A percentile compares a stretch with the other conserved stretches of the same genome.
These are phyloP conservation scores for Nicotiana tomentosiformis DNA, from an alignment of 257 asterid genomes.

Conservation along the genomic window DNA sequence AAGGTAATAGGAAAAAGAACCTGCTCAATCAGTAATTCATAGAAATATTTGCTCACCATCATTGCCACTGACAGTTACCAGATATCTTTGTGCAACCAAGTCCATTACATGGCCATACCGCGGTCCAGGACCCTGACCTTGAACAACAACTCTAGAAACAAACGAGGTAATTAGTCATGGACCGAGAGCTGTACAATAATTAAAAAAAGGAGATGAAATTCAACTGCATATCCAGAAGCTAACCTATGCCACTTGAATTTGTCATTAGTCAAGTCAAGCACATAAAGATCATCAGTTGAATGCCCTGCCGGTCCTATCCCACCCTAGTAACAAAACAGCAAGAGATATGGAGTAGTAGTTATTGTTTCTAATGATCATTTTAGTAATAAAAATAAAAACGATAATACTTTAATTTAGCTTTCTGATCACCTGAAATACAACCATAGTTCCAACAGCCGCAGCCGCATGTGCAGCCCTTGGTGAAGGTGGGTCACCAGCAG, in stretches of 20 bases:
- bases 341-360: not conserved
- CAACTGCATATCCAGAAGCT: slow-evolving; percentile 24
- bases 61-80: slow-evolving; percentile 86
- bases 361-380: not conserved
- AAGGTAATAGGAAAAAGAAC: not conserved
- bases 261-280: slow-evolving; percentile 91
- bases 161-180: slow-evolving; percentile 22
- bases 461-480: slow-evolving; percentile 99
- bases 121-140: slow-evolving; percentile 98
- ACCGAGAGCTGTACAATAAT: not conserved
- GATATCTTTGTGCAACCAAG: slow-evolving; percentile 95
- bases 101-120: slow-evolving; percentile 98
- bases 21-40: not conserved
- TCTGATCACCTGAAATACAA: slow-evolving; percentile 85
- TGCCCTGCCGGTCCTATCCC: slow-evolving; percentile 99
- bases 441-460: slow-evolving; percentile 98
- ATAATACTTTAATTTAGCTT: not conserved
- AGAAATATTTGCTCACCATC: slow-evolving; percentile 59
- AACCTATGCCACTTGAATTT: slow-evolving; percentile 97
- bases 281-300: slow-evolving; percentile 89
- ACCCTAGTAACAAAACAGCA: slow-evolving; percentile 54
- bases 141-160: slow-evolving; percentile 83
- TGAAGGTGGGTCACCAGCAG: slow-evolving; percentile 99
- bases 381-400: not conserved
- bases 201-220: not conserved